Conservation (phyloP, 139 green algal species). For the Picochlorum costavermella region DNA sequence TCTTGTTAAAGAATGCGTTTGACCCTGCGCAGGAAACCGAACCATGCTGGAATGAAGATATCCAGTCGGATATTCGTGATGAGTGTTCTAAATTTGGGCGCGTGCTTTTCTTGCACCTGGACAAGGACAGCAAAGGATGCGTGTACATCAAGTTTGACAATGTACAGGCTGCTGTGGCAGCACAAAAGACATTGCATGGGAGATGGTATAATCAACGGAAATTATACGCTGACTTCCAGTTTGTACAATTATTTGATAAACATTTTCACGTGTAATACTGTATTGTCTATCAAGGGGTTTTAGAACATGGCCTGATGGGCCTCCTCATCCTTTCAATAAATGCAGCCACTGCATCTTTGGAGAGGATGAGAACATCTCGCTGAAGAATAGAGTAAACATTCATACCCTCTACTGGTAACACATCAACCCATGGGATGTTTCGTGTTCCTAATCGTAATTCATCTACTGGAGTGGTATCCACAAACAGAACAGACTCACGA, state of each 20-base stretch:
- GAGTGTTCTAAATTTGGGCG: conserved; percentile 86
- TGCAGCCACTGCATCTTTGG: conserved; percentile 32
- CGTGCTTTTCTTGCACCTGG: conserved; percentile 72
- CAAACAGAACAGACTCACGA: conserved; percentile 40
- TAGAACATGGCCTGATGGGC: conserved; percentile 26
- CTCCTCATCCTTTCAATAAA: conserved; percentile 39
- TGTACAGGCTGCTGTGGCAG: conserved; percentile 45
- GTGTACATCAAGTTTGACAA: conserved; percentile 84
- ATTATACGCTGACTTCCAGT: conserved; percentile 80
- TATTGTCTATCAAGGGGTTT: background rate
- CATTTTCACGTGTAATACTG: conserved; percentile 18
- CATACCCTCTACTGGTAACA: conserved; percentile 50
- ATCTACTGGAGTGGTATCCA: conserved; percentile 32
- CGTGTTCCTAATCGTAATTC: conserved; percentile 26
- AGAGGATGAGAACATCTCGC: conserved; percentile 71
- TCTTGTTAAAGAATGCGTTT: conserved; percentile 97
- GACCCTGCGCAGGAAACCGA: conserved; percentile 65
- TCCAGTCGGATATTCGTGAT: conserved; percentile 72
- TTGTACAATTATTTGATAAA: conserved; percentile 25
- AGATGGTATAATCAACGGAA: conserved; percentile 77
- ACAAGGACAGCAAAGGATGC: conserved; percentile 71
- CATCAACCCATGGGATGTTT: conserved; percentile 61
- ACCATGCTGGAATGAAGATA: conserved; percentile 79
- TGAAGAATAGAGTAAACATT: conserved; percentile 86
- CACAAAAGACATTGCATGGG: conserved; percentile 70